These are phyloP conservation scores for Rhinocladiella similis DNA, from an alignment of 2,329 filamentous ascomycete species.

Conservation along the genomic window DNA sequence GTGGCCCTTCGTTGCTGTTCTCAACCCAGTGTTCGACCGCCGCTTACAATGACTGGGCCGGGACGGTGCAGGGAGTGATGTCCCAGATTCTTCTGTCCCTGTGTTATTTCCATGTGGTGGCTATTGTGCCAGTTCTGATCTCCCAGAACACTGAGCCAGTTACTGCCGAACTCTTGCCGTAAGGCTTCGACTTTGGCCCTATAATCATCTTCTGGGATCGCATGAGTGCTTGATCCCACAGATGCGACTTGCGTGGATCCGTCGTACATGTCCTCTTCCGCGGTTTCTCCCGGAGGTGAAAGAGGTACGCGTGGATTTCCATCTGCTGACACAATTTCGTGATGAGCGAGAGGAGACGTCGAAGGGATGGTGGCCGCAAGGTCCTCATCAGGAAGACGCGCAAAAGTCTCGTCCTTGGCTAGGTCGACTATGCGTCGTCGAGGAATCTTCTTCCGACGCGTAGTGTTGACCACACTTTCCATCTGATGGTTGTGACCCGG, in stretches of 20 bases:
- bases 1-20: background rate
- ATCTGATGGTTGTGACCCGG: constrained; percentile 8
- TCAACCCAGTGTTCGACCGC: constrained; percentile 40
- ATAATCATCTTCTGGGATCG: constrained; percentile 63
- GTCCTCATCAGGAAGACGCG: constrained; percentile 17
- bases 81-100: constrained; percentile 24
- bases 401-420: constrained; percentile 45
- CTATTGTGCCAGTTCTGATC: constrained; percentile 64
- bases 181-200: constrained; percentile 84
- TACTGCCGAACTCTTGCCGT: constrained; percentile 79
- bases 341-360: constrained; percentile 11
- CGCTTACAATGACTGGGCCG: constrained; percentile 43
- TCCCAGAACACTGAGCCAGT: constrained; percentile 81
- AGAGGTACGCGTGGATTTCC: constrained; percentile 53
- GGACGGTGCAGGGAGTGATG: constrained; percentile 32
- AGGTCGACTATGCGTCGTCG: constrained; percentile 60
- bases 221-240: constrained; percentile 8
- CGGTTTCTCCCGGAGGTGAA: constrained; percentile 41
- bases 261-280: constrained; percentile 11
- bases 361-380: constrained; percentile 16
- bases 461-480: constrained; percentile 30
- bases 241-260: constrained; percentile 12
- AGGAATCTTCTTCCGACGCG: constrained; percentile 50
- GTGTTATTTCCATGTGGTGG: constrained; percentile 25
- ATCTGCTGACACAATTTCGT: constrained; percentile 18